Evolutionary conservation across 148 eudicot species (phyloP).

Genomic region (Diospyros lotus): DNA sequence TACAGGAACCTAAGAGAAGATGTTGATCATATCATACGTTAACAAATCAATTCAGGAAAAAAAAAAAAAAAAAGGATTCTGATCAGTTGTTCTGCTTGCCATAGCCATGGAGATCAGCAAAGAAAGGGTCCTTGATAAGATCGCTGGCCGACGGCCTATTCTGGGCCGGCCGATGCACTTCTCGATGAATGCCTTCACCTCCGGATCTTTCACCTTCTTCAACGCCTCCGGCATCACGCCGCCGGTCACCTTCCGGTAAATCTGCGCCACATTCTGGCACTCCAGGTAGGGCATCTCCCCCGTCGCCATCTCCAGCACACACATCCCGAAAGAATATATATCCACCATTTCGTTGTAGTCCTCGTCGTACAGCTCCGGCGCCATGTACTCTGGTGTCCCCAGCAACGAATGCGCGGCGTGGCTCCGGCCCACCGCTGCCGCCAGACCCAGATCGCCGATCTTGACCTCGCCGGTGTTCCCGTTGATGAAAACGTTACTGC

Average conservation of each 20-base stretch:
- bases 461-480: slow-evolving; percentile 73
- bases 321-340: slow-evolving; percentile 75
- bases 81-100: slow-evolving; percentile 22
- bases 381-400: slow-evolving; percentile 80
- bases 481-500: slow-evolving; percentile 72
- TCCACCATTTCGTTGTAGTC: slow-evolving; percentile 67
- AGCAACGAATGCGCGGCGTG: slow-evolving; percentile 60
- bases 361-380: slow-evolving; percentile 75
- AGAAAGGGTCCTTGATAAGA: slow-evolving; percentile 53
- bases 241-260: slow-evolving; percentile 60
- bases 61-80: too few species aligned
- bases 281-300: slow-evolving; percentile 68
- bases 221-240: slow-evolving; percentile 53
- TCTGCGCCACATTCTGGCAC: slow-evolving; percentile 56
- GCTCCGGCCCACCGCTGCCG: slow-evolving; percentile 60
- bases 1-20: too few species aligned
- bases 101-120: slow-evolving; percentile 24
- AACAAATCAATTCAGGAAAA: too few species aligned
- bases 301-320: slow-evolving; percentile 63
- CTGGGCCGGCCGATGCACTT: slow-evolving; percentile 58
- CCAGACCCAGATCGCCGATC: slow-evolving; percentile 70
- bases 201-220: slow-evolving; percentile 36
- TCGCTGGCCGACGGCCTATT: slow-evolving; percentile 57
- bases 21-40: too few species aligned
- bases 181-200: slow-evolving; percentile 56